Conservation (phyloP, 2,329 filamentous ascomycete genomes). For the Fusarium mangiferae region DNA sequence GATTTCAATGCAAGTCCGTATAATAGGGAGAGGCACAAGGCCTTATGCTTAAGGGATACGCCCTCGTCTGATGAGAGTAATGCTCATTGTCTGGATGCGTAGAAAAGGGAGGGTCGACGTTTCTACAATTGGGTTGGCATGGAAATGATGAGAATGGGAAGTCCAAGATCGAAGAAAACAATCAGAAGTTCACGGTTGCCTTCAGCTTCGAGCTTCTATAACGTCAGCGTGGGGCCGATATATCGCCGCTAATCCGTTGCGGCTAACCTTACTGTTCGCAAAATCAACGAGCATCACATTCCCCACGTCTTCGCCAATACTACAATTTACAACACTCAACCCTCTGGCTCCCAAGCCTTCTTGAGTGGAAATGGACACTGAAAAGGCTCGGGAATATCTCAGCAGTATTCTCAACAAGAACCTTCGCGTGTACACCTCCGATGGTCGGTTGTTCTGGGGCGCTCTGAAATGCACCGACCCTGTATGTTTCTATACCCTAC, state of each 20-base stretch:
- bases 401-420: constrained; percentile 79
- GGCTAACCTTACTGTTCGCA: neutral
- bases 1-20: neutral
- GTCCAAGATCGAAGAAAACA: neutral
- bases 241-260: constrained; percentile 25
- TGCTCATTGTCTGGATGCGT: constrained; percentile 18
- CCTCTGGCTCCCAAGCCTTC: neutral
- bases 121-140: neutral
- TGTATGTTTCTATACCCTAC: constrained; percentile 60
- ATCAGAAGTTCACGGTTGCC: constrained; percentile 1
- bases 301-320: constrained; percentile 2
- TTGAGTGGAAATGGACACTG: constrained; percentile 57
- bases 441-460: constrained; percentile 89
- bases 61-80: constrained; percentile 27
- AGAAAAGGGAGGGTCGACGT: neutral
- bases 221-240: constrained; percentile 40
- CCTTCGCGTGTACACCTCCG: constrained; percentile 81
- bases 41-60: constrained; percentile 29
- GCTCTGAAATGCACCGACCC: constrained; percentile 95
- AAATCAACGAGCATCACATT: constrained; percentile 17
- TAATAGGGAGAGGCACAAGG: constrained; percentile 7
- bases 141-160: neutral
- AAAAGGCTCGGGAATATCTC: constrained; percentile 66
- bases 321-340: neutral
- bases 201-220: constrained; percentile 17